These are phyloP conservation scores for Oldenlandia corymbosa DNA, from an alignment of 257 asterid genomes.

Conservation along the genomic window DNA sequence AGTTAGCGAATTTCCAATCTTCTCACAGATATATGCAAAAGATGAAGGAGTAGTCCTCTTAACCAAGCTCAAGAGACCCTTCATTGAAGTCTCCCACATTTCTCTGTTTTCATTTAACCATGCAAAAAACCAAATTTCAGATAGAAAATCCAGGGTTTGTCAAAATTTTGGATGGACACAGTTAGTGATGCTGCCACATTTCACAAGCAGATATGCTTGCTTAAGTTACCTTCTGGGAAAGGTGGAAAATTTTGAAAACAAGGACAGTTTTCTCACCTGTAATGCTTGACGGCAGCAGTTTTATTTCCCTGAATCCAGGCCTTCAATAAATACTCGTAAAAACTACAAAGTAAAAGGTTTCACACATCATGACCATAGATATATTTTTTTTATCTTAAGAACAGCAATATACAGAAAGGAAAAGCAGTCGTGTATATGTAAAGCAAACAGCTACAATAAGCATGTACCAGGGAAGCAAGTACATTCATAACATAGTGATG, in stretches of 20 bases:
- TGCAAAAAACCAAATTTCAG: no score
- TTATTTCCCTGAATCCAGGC: slow-evolving; percentile 98
- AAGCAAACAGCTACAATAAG: no score
- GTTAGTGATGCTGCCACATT: no score
- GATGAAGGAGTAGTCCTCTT: slow-evolving; percentile 86
- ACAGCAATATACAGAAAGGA: no score
- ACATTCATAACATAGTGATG: background rate
- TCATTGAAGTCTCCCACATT: slow-evolving; percentile 99
- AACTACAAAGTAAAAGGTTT: slow-evolving; percentile 50
- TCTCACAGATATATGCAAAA: slow-evolving; percentile 86
- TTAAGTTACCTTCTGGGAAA: background rate
- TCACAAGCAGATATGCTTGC: background rate
- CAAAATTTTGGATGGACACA: background rate
- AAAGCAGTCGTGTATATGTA: no score
- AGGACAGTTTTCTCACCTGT: slow-evolving; percentile 48
- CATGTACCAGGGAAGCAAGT: no score
- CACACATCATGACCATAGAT: slow-evolving; percentile 1
- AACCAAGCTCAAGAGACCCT: slow-evolving; percentile 91
- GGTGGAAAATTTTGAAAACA: background rate
- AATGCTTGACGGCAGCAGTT: slow-evolving; percentile 74
- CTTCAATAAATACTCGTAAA: slow-evolving; percentile 92
- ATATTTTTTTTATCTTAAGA: no score
- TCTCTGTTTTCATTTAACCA: slow-evolving; percentile 65
- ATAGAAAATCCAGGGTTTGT: slow-evolving; percentile 1
- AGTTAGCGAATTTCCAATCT: slow-evolving; percentile 63